These are phyloP conservation scores for Vaccinium myrtillus DNA, from an alignment of 148 eudicot species.

Conservation along the genomic window DNA sequence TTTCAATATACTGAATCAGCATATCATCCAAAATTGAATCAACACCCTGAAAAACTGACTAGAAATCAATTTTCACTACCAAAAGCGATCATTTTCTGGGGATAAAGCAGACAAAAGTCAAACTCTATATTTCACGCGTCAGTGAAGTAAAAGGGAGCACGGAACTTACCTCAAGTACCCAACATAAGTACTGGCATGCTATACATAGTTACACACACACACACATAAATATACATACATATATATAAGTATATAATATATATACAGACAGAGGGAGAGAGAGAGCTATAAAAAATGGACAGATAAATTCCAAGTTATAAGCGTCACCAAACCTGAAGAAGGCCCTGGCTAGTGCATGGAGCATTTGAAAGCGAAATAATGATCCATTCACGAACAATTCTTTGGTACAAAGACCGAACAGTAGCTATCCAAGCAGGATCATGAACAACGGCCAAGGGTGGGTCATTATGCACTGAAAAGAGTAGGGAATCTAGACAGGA, in stretches of 20 bases:
- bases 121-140: not conserved
- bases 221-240: not conserved
- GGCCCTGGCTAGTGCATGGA: conserved; percentile 98
- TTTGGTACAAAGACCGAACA: conserved; percentile 85
- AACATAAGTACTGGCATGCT: not conserved
- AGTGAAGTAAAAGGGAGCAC: not conserved
- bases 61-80: not conserved
- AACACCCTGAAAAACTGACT: conserved; percentile 2
- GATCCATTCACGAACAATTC: conserved; percentile 89
- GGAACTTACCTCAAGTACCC: not conserved
- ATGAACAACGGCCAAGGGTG: conserved; percentile 73
- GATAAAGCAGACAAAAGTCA: not conserved
- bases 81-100: not conserved
- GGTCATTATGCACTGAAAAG: conserved; percentile 75
- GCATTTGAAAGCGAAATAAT: conserved; percentile 90
- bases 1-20: no score
- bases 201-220: not conserved
- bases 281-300: not conserved
- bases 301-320: conserved; percentile 3
- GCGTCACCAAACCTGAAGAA: conserved; percentile 79
- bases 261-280: not conserved
- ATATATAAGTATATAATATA: not conserved
- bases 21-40: not conserved
- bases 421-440: conserved; percentile 91
- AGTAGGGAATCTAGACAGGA: conserved; percentile 83